A percentile compares a stretch with the other conserved stretches of the same genome.
Conservation (phyloP, 139 green algal genomes). For the Desmodesmus armatus region DNA sequence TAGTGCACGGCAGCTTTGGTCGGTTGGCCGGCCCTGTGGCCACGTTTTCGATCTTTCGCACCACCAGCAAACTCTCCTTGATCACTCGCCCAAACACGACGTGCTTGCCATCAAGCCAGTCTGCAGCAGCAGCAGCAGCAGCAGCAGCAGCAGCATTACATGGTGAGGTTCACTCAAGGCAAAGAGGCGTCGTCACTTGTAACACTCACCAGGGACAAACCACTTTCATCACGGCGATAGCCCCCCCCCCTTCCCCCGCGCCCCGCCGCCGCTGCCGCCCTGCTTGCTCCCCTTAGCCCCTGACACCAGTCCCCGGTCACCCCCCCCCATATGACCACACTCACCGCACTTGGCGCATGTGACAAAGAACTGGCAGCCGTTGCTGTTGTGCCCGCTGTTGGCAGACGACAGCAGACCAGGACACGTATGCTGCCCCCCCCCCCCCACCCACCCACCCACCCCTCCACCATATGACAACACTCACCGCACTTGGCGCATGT, state of each 20-base stretch:
- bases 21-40: slow-evolving; percentile 84
- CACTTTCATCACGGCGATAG: background rate
- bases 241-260: no score
- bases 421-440: slow-evolving; percentile 97
- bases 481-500: slow-evolving; percentile 85
- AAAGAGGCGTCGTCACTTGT: background rate
- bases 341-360: slow-evolving; percentile 85
- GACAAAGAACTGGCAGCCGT: slow-evolving; percentile 94
- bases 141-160: slow-evolving; percentile 47
- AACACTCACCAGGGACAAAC: background rate
- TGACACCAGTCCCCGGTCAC: no score
- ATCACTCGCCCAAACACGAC: slow-evolving; percentile 44
- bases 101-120: slow-evolving; percentile 96
- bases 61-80: slow-evolving; percentile 85
- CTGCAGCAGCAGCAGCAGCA: slow-evolving; percentile 48
- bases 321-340: no score
- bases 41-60: slow-evolving; percentile 97
- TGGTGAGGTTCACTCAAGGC: background rate
- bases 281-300: no score
- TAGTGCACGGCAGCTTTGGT: slow-evolving; percentile 84
- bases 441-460: no score
- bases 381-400: slow-evolving; percentile 56
- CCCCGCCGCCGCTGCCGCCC: no score
- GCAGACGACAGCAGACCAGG: slow-evolving; percentile 93
- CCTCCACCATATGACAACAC: no score